Base-by-base conservation (phyloP, 345 rosid species). In the Gossypium stocksii region DNA sequence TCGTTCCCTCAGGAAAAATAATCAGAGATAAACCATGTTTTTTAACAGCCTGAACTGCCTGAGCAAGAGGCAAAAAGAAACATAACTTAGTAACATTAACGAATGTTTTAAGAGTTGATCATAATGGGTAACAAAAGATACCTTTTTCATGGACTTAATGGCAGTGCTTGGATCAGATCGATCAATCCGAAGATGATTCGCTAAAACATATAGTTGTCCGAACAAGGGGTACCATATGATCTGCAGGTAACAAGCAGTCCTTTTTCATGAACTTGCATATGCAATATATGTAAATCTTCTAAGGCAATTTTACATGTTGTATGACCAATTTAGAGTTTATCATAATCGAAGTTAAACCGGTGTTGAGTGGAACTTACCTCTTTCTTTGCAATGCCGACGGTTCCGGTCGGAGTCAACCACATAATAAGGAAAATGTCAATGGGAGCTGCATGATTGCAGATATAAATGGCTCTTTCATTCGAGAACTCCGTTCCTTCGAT, bases 1-100 rank as follows among this genome's bases (percentile, higher is more conserved):
- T 76, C 34, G 89, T 86, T 45, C 92, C 92, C 82, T 88, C 86
- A 0, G 92, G 90, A 69, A 87, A 89, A 45, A 89, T 83, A 61
- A 82, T 72, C 51, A 87, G 54, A 23, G 93, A 89, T 9, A 89
- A 79, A 15, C 83, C 76, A 75, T 84, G 78, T 23, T 72, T 76
- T 7, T 77, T 74, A 20, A 84, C 77, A 7, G 87, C 75, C 34
- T 15, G 23, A 72, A 84, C 83, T 10, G 77, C 86, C 85, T 84
- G 83, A 43, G 51, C 60, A 38, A 23, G 52, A 67, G 43, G 74
- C 62, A 22, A 3, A 3, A 78, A 6, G 41, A 27, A 72, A 15
- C 43, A n/a, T 38, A 15, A 10, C 46, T 66, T 65, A 41, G 73
- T 34, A 43, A 17, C 10, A 44, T 20, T 3, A 22, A 41, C 12